Conservation (phyloP, 345 rosid species). For the rapeseed (Brassica napus) region Da-Ae NC_063445.1:18467001-18467500, state of each 20-base stretch:
- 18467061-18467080: constrained; percentile 90
- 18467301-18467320: constrained; percentile 68
- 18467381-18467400: constrained; percentile 25
- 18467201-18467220: constrained; percentile 69
- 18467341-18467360: constrained; percentile 30
- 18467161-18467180: constrained; percentile 57
- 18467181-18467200: constrained; percentile 84
- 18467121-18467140: constrained; percentile 73
- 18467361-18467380: constrained; percentile 27
- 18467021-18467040: constrained; percentile 89
- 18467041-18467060: constrained; percentile 79
- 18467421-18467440: constrained; percentile 3
- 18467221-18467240: constrained; percentile 84
- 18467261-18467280: constrained; percentile 64
- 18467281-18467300: constrained; percentile 65
- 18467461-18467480: background rate
- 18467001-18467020: constrained; percentile 82
- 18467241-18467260: constrained; percentile 60
- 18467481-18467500: background rate
- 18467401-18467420: constrained; percentile 6
- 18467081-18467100: constrained; percentile 73
- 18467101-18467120: constrained; percentile 69
- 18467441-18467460: constrained; percentile 6
- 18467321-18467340: constrained; percentile 41
- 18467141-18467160: constrained; percentile 67